Conservation (phyloP, 2,329 filamentous ascomycete species). For the Cyclaneusma minus region DNA sequence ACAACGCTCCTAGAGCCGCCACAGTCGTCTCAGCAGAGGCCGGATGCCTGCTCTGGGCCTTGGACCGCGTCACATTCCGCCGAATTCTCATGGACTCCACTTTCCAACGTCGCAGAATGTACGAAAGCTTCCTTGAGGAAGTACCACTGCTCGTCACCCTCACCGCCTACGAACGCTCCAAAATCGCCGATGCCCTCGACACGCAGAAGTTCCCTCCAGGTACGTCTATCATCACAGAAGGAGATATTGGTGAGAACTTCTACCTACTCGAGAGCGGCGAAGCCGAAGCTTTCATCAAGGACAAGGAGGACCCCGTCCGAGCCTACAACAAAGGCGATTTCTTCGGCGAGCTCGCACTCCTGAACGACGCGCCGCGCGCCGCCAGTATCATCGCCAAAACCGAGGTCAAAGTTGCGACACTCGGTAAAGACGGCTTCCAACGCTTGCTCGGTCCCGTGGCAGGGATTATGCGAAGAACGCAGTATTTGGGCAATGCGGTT, state of each 20-base stretch:
- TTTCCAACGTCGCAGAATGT: conserved; percentile 89
- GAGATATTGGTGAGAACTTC: conserved; percentile 82
- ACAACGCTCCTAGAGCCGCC: conserved; percentile 90
- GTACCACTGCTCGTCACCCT: conserved; percentile 73
- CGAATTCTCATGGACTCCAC: conserved; percentile 97
- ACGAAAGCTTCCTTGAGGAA: conserved; percentile 91
- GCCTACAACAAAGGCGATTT: conserved; percentile 85
- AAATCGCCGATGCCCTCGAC: conserved; percentile 93
- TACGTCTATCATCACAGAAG: conserved; percentile 76
- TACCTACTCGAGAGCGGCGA: conserved; percentile 80
- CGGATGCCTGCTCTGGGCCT: conserved; percentile 73
- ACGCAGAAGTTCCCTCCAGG: conserved; percentile 72
- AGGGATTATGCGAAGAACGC: conserved; percentile 77
- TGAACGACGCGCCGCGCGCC: conserved; percentile 86
- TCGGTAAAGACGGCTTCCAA: conserved; percentile 92
- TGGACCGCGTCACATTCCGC: conserved; percentile 92
- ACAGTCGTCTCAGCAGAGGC: conserved; percentile 76
- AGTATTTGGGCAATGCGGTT: conserved; percentile 41
- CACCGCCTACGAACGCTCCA: conserved; percentile 85
- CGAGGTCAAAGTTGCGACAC: conserved; percentile 81
- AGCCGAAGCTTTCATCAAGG: conserved; percentile 75
- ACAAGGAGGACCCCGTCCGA: conserved; percentile 53
- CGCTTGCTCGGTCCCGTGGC: conserved; percentile 83
- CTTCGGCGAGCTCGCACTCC: conserved; percentile 86
- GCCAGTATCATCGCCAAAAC: conserved; percentile 74